A percentile compares a stretch with the other conserved stretches of the same genome.
Conservation (phyloP, 2,329 filamentous ascomycete genomes). For the Exserohilum turcica region DNA sequence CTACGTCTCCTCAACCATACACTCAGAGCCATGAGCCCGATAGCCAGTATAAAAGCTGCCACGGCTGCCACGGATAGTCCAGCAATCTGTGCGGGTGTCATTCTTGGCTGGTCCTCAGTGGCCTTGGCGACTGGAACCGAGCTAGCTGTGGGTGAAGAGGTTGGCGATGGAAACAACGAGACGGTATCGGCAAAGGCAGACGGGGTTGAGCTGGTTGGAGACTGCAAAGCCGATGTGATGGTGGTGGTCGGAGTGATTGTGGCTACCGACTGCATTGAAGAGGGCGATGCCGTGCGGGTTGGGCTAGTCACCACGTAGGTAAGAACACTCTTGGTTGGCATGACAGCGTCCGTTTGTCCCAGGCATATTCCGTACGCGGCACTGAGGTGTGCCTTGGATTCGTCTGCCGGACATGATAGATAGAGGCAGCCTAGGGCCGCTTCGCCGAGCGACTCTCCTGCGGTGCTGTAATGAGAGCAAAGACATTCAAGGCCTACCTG, state of each 20-base stretch:
- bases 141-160: slow-evolving; percentile 23
- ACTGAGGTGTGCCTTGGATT: slow-evolving; percentile 19
- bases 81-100: slow-evolving; percentile 48
- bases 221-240: slow-evolving; percentile 17
- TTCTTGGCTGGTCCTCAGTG: slow-evolving; percentile 25
- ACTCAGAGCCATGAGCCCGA: slow-evolving; percentile 46
- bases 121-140: slow-evolving; percentile 19
- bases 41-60: slow-evolving; percentile 45
- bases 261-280: slow-evolving; percentile 13
- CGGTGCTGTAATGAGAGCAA: slow-evolving; percentile 46
- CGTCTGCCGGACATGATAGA: slow-evolving; percentile 36
- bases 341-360: slow-evolving; percentile 42
- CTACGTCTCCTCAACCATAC: slow-evolving; percentile 43
- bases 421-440: slow-evolving; percentile 47
- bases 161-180: slow-evolving; percentile 28
- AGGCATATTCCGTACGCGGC: slow-evolving; percentile 46
- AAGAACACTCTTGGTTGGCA: slow-evolving; percentile 44
- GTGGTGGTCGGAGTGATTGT: slow-evolving; percentile 16
- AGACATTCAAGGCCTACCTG: slow-evolving; percentile 42
- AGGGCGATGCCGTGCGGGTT: slow-evolving; percentile 23
- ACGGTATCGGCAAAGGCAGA: slow-evolving; percentile 36
- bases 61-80: slow-evolving; percentile 46
- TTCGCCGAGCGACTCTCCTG: slow-evolving; percentile 46
- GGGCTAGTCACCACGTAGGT: slow-evolving; percentile 31
- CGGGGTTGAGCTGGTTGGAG: slow-evolving; percentile 20